Conservation (phyloP, 495 filamentous ascomycete genomes). For the Wilcoxina mikolae region DNA sequence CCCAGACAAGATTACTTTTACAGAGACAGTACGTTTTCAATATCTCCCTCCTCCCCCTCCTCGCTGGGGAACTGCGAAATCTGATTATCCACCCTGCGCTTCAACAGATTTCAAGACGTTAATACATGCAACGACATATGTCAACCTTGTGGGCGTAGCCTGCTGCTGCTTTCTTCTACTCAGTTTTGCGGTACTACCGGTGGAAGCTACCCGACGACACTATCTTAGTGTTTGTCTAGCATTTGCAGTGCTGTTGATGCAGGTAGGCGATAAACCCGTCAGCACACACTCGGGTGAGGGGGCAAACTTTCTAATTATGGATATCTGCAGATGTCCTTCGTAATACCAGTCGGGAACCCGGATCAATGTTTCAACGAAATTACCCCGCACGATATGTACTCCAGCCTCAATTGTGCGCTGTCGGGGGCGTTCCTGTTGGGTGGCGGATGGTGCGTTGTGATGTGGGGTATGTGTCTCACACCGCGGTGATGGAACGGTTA, state of each 20-base stretch:
- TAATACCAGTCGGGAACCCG: slow-evolving; percentile 74
- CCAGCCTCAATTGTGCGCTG: slow-evolving; percentile 64
- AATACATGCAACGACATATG: slow-evolving; percentile 54
- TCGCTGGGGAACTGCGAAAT: background rate
- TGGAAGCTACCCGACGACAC: slow-evolving; percentile 82
- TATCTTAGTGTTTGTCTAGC: slow-evolving; percentile 82
- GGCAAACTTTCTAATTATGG: background rate
- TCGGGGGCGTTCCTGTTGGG: slow-evolving; percentile 73
- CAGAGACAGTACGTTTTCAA: slow-evolving; percentile 54
- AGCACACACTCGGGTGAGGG: background rate
- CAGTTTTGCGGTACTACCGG: slow-evolving; percentile 68
- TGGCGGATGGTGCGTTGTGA: slow-evolving; percentile 65
- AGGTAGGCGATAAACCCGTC: slow-evolving; percentile 39
- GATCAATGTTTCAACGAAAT: slow-evolving; percentile 72
- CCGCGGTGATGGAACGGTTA: background rate
- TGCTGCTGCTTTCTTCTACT: slow-evolving; percentile 62
- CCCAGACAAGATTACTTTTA: slow-evolving; percentile 75
- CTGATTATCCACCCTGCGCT: slow-evolving; percentile 11
- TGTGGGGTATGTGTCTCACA: slow-evolving; percentile 49
- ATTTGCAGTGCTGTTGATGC: slow-evolving; percentile 56
- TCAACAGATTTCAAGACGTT: slow-evolving; percentile 46
- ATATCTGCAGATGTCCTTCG: slow-evolving; percentile 54
- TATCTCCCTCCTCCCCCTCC: slow-evolving; percentile 11
- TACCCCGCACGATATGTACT: slow-evolving; percentile 86
- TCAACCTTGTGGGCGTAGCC: slow-evolving; percentile 59